These are phyloP conservation scores for Lachancea nothofagi DNA, from an alignment of 805 yeast species.

Conservation along the genomic window DNA sequence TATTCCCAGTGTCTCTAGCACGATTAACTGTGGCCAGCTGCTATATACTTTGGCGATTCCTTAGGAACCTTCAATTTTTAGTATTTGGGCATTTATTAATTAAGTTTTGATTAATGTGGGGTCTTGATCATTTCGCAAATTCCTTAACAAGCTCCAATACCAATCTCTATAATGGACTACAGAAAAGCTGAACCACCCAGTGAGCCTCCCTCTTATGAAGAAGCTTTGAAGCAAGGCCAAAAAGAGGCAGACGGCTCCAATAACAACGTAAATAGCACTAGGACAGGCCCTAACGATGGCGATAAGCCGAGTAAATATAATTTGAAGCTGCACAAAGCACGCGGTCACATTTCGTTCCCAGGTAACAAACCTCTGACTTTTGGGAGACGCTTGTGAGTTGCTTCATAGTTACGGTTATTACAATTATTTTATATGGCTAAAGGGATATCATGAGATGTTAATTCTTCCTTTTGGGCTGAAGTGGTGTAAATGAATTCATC, in stretches of 20 bases:
- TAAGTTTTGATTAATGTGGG: too few species aligned
- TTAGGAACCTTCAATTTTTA: too few species aligned
- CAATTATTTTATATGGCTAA: too few species aligned
- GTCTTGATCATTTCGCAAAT: too few species aligned
- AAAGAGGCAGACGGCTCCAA: constrained; percentile 1
- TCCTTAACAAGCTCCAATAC: too few species aligned
- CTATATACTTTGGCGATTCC: too few species aligned
- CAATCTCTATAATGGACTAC: neutral
- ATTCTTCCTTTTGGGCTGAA: constrained; percentile 25
- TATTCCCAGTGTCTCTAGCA: too few species aligned
- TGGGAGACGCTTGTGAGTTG: neutral
- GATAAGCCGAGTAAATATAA: constrained; percentile 2
- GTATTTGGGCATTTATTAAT: too few species aligned
- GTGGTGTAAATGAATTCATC: constrained; percentile 25
- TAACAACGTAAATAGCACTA: neutral
- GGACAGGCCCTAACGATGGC: neutral
- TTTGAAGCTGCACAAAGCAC: constrained; percentile 11
- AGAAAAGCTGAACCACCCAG: constrained; percentile 10
- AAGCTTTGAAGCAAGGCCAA: constrained; percentile 16
- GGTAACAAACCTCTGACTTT: constrained; percentile 14
- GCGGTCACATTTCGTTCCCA: constrained; percentile 10
- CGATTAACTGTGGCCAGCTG: too few species aligned
- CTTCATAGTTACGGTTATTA: too few species aligned
- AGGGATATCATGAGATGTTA: neutral
- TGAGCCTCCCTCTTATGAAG: constrained; percentile 28